These are phyloP conservation scores for Prorocentrum cordatum DNA, from an alignment of 169 alveolate genomes.

Conservation along the genomic window DNA sequence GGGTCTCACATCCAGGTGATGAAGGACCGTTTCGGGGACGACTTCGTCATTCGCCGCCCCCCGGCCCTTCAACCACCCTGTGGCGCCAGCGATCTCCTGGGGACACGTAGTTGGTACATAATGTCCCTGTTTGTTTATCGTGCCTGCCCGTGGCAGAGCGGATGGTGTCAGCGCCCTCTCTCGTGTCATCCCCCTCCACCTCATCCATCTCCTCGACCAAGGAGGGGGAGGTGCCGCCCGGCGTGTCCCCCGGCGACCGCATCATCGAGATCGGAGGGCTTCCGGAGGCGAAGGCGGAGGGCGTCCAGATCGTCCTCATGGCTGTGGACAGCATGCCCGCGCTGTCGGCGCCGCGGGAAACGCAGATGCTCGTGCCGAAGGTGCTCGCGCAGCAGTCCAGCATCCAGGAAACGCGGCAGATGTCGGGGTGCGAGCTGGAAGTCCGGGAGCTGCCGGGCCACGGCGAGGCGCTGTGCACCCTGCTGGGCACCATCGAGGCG, in stretches of 20 bases:
- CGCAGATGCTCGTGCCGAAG: conserved; percentile 57
- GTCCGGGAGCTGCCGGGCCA: conserved; percentile 43
- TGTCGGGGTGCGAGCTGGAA: conserved; percentile 65
- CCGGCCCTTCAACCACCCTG: too few relatives aligned
- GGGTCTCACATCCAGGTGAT: conserved; percentile 57
- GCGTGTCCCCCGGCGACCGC: conserved; percentile 43
- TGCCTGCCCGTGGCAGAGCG: too few relatives aligned
- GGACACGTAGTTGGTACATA: too few relatives aligned
- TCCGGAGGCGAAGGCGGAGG: conserved; percentile 48
- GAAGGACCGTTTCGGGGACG: too few relatives aligned
- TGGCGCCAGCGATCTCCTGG: too few relatives aligned
- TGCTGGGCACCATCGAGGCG: conserved; percentile 38
- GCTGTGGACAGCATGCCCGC: conserved; percentile 67
- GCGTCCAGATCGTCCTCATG: conserved; percentile 48
- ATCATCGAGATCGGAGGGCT: conserved; percentile 58
- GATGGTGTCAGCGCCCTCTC: neutral
- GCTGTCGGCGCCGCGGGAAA: conserved; percentile 58
- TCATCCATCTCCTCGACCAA: neutral
- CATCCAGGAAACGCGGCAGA: conserved; percentile 45
- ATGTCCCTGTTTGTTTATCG: too few relatives aligned
- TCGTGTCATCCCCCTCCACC: neutral
- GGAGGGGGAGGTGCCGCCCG: conserved; percentile 31
- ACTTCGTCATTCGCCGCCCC: too few relatives aligned
- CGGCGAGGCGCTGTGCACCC: conserved; percentile 52
- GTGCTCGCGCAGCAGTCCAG: neutral